These are phyloP conservation scores for Knufia fluminis DNA, from an alignment of 2,329 filamentous ascomycete genomes.

Conservation along the genomic window DNA sequence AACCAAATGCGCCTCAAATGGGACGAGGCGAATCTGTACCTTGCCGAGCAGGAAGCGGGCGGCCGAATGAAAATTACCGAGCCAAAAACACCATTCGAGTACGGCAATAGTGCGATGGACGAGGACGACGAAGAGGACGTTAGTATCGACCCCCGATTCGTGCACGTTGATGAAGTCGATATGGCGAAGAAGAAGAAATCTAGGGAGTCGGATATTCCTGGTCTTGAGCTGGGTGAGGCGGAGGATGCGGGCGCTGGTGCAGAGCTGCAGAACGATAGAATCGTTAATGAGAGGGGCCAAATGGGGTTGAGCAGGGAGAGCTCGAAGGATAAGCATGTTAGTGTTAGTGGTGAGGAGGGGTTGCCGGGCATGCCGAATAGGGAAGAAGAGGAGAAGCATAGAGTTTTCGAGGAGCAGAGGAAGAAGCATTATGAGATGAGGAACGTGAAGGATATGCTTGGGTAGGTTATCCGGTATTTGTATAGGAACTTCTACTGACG, in stretches of 20 bases:
- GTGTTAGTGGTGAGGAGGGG: constrained; percentile 53
- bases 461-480: constrained; percentile 41
- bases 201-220: constrained; percentile 76
- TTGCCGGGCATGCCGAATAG: constrained; percentile 48
- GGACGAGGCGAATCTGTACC: constrained; percentile 96
- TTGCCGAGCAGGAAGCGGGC: constrained; percentile 93
- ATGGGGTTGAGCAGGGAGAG: constrained; percentile 31
- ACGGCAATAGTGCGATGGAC: constrained; percentile 80
- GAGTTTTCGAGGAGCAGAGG: constrained; percentile 77
- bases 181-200: constrained; percentile 35
- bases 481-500: background rate
- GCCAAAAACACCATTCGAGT: constrained; percentile 93
- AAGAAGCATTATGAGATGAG: constrained; percentile 99
- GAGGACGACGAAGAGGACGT: constrained; percentile 62
- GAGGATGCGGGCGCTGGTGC: constrained; percentile 56
- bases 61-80: constrained; percentile 97
- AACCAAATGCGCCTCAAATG: constrained; percentile 77
- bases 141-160: constrained; percentile 23
- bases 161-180: constrained; percentile 53
- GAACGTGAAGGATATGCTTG: constrained; percentile 79
- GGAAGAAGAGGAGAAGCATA: constrained; percentile 85
- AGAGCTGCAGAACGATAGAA: constrained; percentile 35
- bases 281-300: constrained; percentile 23
- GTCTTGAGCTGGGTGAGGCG: constrained; percentile 82
- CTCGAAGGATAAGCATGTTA: constrained; percentile 62